These are phyloP conservation scores for Myriangium duriaei DNA, from an alignment of 2,329 filamentous ascomycete species.

Conservation along the genomic window DNA sequence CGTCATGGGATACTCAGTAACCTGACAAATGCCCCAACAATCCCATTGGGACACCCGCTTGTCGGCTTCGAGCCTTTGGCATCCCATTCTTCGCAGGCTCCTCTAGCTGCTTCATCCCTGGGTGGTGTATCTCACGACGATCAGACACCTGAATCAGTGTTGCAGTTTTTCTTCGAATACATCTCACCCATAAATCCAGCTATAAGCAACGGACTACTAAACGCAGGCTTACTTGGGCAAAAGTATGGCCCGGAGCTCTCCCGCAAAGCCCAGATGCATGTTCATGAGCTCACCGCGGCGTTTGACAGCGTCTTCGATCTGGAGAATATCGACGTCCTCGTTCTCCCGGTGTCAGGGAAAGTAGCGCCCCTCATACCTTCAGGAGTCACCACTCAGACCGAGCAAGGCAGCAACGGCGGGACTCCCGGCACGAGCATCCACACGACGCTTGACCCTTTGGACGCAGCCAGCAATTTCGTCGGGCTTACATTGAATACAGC, in stretches of 20 bases:
- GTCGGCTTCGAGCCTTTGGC: slow-evolving; percentile 20
- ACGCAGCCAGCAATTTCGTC: slow-evolving; percentile 25
- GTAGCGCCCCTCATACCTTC: slow-evolving; percentile 32
- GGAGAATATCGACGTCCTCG: slow-evolving; percentile 33
- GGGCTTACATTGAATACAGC: slow-evolving; percentile 33
- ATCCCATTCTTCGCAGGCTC: neutral
- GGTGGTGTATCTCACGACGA: neutral
- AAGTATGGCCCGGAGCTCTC: slow-evolving; percentile 23
- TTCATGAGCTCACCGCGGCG: slow-evolving; percentile 34
- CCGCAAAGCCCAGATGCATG: slow-evolving; percentile 36
- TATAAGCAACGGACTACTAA: slow-evolving; percentile 33
- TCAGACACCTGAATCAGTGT: slow-evolving; percentile 12
- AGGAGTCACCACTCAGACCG: slow-evolving; percentile 12
- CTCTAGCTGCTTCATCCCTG: neutral
- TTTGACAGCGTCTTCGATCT: slow-evolving; percentile 32
- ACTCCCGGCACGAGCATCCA: slow-evolving; percentile 22
- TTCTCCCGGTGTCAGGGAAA: slow-evolving; percentile 36
- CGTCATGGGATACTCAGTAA: slow-evolving; percentile 21
- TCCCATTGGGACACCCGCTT: slow-evolving; percentile 20
- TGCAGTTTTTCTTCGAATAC: slow-evolving; percentile 32
- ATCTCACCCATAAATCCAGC: slow-evolving; percentile 34
- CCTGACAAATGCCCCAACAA: slow-evolving; percentile 20
- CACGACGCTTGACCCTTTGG: slow-evolving; percentile 27
- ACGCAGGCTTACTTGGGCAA: slow-evolving; percentile 21
- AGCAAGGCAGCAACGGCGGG: neutral